phyloP scores from a whole-genome alignment of 106 monocot genomes.

The Amphibolis antarctica region DNA sequence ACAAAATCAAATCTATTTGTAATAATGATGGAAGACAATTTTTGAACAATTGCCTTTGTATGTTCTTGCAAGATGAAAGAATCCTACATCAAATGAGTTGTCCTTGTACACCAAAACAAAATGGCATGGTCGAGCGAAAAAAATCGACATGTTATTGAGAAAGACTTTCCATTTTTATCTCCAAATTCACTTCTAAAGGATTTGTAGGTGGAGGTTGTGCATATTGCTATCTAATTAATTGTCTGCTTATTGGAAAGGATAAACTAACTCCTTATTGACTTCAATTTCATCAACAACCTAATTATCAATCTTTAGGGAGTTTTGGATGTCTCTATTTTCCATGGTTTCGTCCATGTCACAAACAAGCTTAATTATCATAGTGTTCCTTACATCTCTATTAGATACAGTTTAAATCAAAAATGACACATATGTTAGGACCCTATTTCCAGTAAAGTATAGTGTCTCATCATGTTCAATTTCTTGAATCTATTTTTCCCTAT shows the following conservation, averaged over 20 bases:
- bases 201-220: not conserved
- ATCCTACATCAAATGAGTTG: not conserved
- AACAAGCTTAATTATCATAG: not conserved
- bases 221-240: not conserved
- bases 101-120: slow-evolving; percentile 7
- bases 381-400: not conserved
- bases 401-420: not conserved
- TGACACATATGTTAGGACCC: slow-evolving; percentile 1
- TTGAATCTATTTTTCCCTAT: not conserved
- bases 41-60: not conserved
- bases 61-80: not conserved
- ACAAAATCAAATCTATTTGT: not conserved
- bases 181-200: not conserved
- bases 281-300: not conserved
- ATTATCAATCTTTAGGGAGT: not conserved
- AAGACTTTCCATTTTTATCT: not conserved
- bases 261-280: too few species aligned
- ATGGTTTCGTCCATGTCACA: not conserved
- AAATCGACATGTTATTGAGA: slow-evolving; percentile 3
- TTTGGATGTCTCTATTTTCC: too few species aligned
- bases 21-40: slow-evolving; percentile 4
- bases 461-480: not conserved
- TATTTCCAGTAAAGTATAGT: not conserved
- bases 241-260: too few species aligned
- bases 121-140: slow-evolving; percentile 5